phyloP scores from a whole-genome alignment of 441 rosid species.

The Arabidopsis hybrid region DNA sequence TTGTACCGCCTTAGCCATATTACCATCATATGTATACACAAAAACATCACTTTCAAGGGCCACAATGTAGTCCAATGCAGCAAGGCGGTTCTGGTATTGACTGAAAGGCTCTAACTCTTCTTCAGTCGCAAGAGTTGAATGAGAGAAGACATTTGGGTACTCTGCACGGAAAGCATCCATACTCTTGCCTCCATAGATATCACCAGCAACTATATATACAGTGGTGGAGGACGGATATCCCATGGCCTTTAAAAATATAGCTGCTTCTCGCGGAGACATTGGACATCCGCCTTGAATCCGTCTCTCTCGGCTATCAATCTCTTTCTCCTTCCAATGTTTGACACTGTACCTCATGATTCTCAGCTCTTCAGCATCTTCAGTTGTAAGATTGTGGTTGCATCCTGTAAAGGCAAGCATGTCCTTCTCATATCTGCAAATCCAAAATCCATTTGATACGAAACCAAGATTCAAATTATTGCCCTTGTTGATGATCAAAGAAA shows the following conservation, averaged over 20 bases:
- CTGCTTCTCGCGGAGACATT: slow-evolving; percentile 95
- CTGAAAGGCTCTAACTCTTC: slow-evolving; percentile 79
- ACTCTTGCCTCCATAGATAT: slow-evolving; percentile 77
- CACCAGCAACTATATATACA: slow-evolving; percentile 89
- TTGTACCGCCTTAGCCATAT: slow-evolving; percentile 98
- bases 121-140: slow-evolving; percentile 74
- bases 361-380: slow-evolving; percentile 72
- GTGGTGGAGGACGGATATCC: slow-evolving; percentile 88
- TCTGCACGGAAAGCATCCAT: slow-evolving; percentile 75
- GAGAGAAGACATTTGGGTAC: slow-evolving; percentile 84
- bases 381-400: slow-evolving; percentile 85
- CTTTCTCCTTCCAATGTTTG: slow-evolving; percentile 96
- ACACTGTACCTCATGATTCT: slow-evolving; percentile 73
- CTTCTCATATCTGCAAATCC: slow-evolving; percentile 77
- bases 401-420: slow-evolving; percentile 98
- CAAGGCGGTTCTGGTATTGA: slow-evolving; percentile 84
- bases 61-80: slow-evolving; percentile 85
- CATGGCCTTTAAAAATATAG: slow-evolving; percentile 84
- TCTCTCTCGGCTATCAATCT: slow-evolving; percentile 67
- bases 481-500: not conserved
- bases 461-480: not conserved
- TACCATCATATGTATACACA: slow-evolving; percentile 88
- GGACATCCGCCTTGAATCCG: slow-evolving; percentile 91
- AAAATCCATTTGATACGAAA: slow-evolving; percentile 14
- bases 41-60: slow-evolving; percentile 94